Evolutionary conservation across 768 basidiomycete genomes (phyloP).

Genomic region (Boletus patriciae): DNA sequence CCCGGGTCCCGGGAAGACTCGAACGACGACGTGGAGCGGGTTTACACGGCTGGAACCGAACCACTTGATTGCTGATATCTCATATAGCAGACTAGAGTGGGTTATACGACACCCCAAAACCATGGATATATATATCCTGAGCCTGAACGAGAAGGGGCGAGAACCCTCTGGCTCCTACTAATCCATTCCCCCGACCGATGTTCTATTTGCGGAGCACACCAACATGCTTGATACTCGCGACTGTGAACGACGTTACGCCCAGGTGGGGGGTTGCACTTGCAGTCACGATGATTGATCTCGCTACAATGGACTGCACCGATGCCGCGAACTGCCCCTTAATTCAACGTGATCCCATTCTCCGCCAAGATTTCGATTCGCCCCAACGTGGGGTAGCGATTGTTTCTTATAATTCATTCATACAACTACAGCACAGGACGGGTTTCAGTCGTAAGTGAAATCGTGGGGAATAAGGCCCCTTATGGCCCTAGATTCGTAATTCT

Average conservation of each 20-base stretch:
- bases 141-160: no score
- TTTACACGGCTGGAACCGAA: slow-evolving; percentile 55
- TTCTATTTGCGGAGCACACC: neutral
- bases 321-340: slow-evolving; percentile 1
- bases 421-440: slow-evolving; percentile 12
- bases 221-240: neutral
- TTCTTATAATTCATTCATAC: slow-evolving; percentile 18
- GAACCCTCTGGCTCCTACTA: neutral
- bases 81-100: slow-evolving; percentile 14
- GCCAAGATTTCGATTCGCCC: neutral
- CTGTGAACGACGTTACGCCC: neutral
- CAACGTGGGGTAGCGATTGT: slow-evolving; percentile 2
- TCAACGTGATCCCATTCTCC: neutral
- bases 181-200: neutral
- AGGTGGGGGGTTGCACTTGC: neutral
- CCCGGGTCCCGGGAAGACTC: no score
- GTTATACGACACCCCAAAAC: neutral
- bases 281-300: neutral
- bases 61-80: slow-evolving; percentile 22
- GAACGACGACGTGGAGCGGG: slow-evolving; percentile 56
- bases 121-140: no score
- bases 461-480: no score
- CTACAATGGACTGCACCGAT: neutral
- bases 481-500: slow-evolving; percentile 16
- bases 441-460: slow-evolving; percentile 7